Percentiles rank a stretch among this genome's conserved stretches.
Conservation (phyloP, 2,329 filamentous ascomycete genomes). For the Fusarium papillatum region DNA sequence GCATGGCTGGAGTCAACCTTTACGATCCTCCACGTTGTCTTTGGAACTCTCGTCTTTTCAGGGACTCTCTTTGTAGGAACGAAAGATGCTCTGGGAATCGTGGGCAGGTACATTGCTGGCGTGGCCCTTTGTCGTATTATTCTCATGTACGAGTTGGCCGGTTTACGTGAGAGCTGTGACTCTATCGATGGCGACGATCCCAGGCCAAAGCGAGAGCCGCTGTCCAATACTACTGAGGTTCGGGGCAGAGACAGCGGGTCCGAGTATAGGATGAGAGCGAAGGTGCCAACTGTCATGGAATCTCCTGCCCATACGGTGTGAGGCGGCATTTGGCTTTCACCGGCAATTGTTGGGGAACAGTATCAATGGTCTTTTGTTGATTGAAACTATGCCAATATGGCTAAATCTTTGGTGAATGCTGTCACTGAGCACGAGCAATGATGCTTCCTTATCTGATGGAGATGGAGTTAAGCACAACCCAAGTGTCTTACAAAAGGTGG, state of each 20-base stretch:
- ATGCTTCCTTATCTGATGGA: too few relatives aligned
- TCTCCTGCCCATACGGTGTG: background rate
- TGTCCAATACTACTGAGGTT: background rate
- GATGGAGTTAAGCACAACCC: too few relatives aligned
- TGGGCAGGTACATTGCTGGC: conserved; percentile 13
- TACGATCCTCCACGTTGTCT: conserved; percentile 12
- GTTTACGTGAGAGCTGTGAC: conserved; percentile 1
- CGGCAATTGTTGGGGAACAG: background rate
- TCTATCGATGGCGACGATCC: background rate
- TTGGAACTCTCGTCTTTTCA: conserved; percentile 15
- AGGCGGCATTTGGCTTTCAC: background rate
- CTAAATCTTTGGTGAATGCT: too few relatives aligned
- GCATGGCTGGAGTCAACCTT: conserved; percentile 14
- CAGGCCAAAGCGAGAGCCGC: background rate
- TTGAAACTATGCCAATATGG: too few relatives aligned
- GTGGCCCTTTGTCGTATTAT: conserved; percentile 8
- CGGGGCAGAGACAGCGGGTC: background rate
- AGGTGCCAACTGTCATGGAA: background rate
- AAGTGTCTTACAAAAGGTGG: too few relatives aligned
- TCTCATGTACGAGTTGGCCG: conserved; percentile 19
- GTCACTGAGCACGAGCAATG: too few relatives aligned
- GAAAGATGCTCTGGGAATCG: conserved; percentile 10
- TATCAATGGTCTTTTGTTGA: too few relatives aligned
- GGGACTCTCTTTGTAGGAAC: conserved; percentile 9
- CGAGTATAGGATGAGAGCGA: background rate